Evolutionary conservation across 2,329 filamentous ascomycete genomes (phyloP).

Genomic region (Leptodontidium sp.): DNA sequence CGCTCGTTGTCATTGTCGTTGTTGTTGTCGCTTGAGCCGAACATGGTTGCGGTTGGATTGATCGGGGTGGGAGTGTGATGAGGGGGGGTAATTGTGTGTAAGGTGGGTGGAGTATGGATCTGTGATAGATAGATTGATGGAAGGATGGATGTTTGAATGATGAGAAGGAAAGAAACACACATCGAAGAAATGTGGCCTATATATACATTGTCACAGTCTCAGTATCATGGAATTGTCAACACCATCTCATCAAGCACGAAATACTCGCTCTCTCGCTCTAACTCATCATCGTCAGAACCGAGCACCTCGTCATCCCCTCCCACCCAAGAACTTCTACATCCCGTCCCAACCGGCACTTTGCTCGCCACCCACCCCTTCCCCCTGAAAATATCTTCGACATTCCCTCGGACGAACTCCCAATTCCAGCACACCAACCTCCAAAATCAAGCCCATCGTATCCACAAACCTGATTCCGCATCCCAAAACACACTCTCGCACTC

Average conservation of each 20-base stretch:
- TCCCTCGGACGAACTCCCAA: not conserved
- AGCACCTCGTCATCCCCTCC: not conserved
- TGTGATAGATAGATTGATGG: not conserved
- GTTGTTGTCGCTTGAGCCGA: constrained; percentile 26
- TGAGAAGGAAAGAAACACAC: not conserved
- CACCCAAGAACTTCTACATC: too few relatives aligned
- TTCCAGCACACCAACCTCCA: not conserved
- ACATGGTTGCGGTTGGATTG: constrained; percentile 22
- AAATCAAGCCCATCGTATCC: not conserved
- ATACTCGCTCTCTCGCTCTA: too few relatives aligned
- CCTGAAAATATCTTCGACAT: not conserved
- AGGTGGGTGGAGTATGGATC: too few relatives aligned
- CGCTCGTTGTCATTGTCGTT: constrained; percentile 11
- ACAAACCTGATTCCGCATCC: not conserved
- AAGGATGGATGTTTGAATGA: not conserved
- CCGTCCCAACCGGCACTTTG: not conserved
- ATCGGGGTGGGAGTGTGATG: not conserved
- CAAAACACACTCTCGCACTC: not conserved
- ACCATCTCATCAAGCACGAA: too few relatives aligned
- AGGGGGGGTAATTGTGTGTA: not conserved
- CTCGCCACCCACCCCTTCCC: not conserved
- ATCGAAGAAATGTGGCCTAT: not conserved
- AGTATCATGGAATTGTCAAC: not conserved
- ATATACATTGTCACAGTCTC: not conserved
- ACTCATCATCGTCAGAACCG: not conserved